Percentiles rank a stretch among this genome's conserved stretches.
Evolutionary conservation across 139 green algal species (phyloP).

Genomic region (Parachlorella kessleri): DNA sequence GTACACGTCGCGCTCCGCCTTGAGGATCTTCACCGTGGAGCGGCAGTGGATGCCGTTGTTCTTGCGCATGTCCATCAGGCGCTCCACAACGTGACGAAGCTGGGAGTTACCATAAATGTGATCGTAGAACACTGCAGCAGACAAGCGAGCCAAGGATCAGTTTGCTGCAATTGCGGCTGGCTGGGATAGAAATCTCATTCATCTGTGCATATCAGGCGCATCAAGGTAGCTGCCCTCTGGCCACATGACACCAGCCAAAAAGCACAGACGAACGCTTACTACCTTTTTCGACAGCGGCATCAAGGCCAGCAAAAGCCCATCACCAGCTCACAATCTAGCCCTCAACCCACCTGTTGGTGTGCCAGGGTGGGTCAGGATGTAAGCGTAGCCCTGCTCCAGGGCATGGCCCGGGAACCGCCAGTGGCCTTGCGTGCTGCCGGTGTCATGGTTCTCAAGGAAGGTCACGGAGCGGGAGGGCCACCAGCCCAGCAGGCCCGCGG

Average conservation of each 20-base stretch:
- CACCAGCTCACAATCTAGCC: too few relatives aligned
- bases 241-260: slow-evolving; percentile 73
- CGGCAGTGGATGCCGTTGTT: slow-evolving; percentile 70
- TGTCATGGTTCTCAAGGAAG: slow-evolving; percentile 98
- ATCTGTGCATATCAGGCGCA: too few relatives aligned
- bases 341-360: slow-evolving; percentile 43
- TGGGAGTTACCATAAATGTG: slow-evolving; percentile 72
- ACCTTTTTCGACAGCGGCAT: too few relatives aligned
- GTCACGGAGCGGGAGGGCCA: slow-evolving; percentile 93
- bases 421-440: slow-evolving; percentile 73
- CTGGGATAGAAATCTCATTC: too few relatives aligned
- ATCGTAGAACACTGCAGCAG: slow-evolving; percentile 78
- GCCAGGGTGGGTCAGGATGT: slow-evolving; percentile 95
- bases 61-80: slow-evolving; percentile 48
- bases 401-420: slow-evolving; percentile 80
- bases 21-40: slow-evolving; percentile 67
- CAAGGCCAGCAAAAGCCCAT: too few relatives aligned
- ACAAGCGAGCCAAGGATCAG: too few relatives aligned
- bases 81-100: slow-evolving; percentile 43
- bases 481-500: slow-evolving; percentile 86
- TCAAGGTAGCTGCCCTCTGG: too few relatives aligned
- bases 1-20: slow-evolving; percentile 72
- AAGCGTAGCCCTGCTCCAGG: slow-evolving; percentile 84
- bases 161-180: too few relatives aligned
- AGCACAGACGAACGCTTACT: too few relatives aligned